A percentile compares a stretch with the other conserved stretches of the same genome.
These are phyloP conservation scores for Herpetomonas muscarum DNA, from an alignment of 208 protist genomes.

Conservation along the genomic window DNA sequence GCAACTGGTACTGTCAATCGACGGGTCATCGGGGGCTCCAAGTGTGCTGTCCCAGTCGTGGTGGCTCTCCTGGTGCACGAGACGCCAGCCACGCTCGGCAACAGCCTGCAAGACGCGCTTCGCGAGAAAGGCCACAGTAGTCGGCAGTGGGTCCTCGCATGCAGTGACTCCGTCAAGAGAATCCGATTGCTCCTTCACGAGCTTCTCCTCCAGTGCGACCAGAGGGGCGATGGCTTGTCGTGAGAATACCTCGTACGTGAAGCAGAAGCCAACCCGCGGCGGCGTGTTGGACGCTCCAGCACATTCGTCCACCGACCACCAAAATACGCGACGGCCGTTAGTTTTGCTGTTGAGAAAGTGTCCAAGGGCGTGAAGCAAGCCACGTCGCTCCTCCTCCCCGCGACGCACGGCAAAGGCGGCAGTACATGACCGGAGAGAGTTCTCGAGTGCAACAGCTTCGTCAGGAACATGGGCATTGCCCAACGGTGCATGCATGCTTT, in stretches of 20 bases:
- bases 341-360: not conserved
- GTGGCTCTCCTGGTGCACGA: slow-evolving; percentile 45
- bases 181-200: not conserved
- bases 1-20: not conserved
- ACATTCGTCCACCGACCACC: slow-evolving; percentile 14
- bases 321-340: slow-evolving; percentile 3
- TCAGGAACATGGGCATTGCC: no score
- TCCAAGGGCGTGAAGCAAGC: no score
- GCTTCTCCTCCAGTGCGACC: not conserved
- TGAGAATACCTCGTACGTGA: slow-evolving; percentile 22
- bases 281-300: not conserved
- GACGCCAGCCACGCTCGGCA: slow-evolving; percentile 19
- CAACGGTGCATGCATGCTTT: no score
- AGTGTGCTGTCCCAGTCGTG: slow-evolving; percentile 17
- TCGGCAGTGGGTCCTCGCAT: not conserved
- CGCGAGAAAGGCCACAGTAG: not conserved
- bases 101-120: slow-evolving; percentile 3
- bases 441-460: no score
- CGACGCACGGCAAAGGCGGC: no score
- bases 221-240: not conserved
- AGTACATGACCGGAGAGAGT: no score
- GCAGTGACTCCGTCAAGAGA: not conserved
- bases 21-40: not conserved
- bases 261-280: slow-evolving; percentile 12
- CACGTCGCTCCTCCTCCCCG: no score